phyloP scores from a whole-genome alignment of 73 alveolate species.

The Tetrahymena borealis region DNA sequence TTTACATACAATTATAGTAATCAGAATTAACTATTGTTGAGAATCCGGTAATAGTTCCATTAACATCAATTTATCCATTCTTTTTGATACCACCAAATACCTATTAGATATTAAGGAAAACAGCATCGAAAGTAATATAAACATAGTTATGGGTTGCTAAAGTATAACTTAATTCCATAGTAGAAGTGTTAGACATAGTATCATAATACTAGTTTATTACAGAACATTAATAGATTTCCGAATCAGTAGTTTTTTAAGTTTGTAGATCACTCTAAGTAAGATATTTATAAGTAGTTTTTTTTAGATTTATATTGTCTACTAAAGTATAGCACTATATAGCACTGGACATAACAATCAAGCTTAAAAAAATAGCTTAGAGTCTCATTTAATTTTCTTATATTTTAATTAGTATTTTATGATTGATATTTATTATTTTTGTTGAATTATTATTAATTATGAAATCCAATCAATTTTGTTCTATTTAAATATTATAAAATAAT shows the following conservation, averaged over 20 bases:
- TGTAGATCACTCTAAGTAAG: not conserved
- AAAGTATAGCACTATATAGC: no score
- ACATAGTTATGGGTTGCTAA: not conserved
- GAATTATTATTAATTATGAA: no score
- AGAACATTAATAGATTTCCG: not conserved
- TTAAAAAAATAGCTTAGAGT: no score
- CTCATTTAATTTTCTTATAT: no score
- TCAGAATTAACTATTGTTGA: not conserved
- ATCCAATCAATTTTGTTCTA: no score
- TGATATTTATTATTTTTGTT: no score
- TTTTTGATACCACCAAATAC: not conserved
- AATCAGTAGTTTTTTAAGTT: not conserved
- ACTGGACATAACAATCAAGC: no score
- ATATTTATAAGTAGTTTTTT: not conserved
- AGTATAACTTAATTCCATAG: not conserved
- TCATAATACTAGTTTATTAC: not conserved
- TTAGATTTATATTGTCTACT: not conserved
- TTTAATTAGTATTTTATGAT: no score
- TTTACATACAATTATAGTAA: not conserved
- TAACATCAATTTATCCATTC: not conserved
- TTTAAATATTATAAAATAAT: no score
- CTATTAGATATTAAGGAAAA: no score
- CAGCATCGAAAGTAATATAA: not conserved
- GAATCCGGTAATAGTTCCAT: not conserved
- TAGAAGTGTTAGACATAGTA: not conserved